These are phyloP conservation scores for Lasiosphaeris hirsuta DNA, from an alignment of 495 filamentous ascomycete genomes.

Conservation along the genomic window DNA sequence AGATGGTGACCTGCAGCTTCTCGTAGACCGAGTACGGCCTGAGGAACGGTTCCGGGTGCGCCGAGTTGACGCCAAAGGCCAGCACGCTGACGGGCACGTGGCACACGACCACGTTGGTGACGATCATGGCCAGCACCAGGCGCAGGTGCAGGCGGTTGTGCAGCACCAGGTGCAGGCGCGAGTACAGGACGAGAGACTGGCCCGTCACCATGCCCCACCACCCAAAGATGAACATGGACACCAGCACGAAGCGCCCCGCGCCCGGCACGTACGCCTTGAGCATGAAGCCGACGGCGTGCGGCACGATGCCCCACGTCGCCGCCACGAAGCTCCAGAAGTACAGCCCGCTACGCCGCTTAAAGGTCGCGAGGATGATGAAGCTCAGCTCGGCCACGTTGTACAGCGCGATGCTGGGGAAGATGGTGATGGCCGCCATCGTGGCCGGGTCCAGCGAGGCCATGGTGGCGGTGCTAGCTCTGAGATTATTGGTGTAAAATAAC, in stretches of 20 bases:
- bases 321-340: conserved; percentile 46
- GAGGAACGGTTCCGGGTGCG: conserved; percentile 27
- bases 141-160: conserved; percentile 48
- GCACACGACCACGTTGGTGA: conserved; percentile 50
- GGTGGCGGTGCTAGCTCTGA: too few species aligned
- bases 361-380: conserved; percentile 38
- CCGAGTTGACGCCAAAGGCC: conserved; percentile 54
- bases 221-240: conserved; percentile 50
- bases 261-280: conserved; percentile 57
- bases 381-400: conserved; percentile 46
- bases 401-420: conserved; percentile 35
- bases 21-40: conserved; percentile 55
- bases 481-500: too few species aligned
- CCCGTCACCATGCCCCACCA: conserved; percentile 66
- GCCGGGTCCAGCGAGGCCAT: too few species aligned
- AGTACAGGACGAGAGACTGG: conserved; percentile 65
- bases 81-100: conserved; percentile 58
- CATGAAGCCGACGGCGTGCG: conserved; percentile 58
- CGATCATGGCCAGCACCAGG: conserved; percentile 56
- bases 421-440: conserved; percentile 24
- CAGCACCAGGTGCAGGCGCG: conserved; percentile 61
- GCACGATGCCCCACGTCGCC: conserved; percentile 49
- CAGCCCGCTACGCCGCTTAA: conserved; percentile 31
- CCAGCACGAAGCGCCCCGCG: conserved; percentile 36
- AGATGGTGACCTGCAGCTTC: conserved; percentile 61